These are phyloP conservation scores for Pleurotus giganteus DNA, from an alignment of 768 basidiomycete species.

Conservation along the genomic window DNA sequence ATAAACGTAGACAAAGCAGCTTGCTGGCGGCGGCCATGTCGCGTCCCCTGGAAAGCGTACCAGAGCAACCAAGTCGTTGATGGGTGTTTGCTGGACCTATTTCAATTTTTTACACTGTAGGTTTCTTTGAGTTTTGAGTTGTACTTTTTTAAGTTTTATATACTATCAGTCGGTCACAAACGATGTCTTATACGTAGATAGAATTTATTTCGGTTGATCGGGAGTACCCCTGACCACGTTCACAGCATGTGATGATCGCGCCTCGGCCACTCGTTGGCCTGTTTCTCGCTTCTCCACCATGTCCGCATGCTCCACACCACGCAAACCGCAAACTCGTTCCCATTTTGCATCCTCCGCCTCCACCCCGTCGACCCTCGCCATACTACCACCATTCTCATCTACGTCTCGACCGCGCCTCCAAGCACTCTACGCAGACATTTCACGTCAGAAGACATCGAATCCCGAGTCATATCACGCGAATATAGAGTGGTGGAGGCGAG, in stretches of 20 bases:
- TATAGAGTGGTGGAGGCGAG: conserved; percentile 83
- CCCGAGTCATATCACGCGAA: conserved; percentile 79
- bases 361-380: conserved; percentile 14
- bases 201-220: too few relatives aligned
- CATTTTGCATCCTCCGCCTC: conserved; percentile 11
- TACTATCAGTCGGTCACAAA: too few relatives aligned
- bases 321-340: not conserved
- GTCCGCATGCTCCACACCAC: not conserved
- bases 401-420: conserved; percentile 59
- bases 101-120: not conserved
- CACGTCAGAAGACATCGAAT: conserved; percentile 80
- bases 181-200: too few relatives aligned
- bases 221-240: not conserved
- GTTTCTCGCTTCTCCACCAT: not conserved
- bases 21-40: not conserved
- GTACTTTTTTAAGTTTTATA: too few relatives aligned
- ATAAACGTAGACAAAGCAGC: not conserved
- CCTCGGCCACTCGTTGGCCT: not conserved
- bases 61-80: not conserved
- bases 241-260: conserved; percentile 5
- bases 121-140: not conserved
- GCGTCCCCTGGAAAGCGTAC: not conserved
- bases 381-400: conserved; percentile 44
- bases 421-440: conserved; percentile 86
- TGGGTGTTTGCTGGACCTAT: too few relatives aligned